A percentile compares a stretch with the other conserved stretches of the same genome.
phyloP scores from a whole-genome alignment of 1,284 basidiomycete species.

The Malassezia cuniculi region DNA sequence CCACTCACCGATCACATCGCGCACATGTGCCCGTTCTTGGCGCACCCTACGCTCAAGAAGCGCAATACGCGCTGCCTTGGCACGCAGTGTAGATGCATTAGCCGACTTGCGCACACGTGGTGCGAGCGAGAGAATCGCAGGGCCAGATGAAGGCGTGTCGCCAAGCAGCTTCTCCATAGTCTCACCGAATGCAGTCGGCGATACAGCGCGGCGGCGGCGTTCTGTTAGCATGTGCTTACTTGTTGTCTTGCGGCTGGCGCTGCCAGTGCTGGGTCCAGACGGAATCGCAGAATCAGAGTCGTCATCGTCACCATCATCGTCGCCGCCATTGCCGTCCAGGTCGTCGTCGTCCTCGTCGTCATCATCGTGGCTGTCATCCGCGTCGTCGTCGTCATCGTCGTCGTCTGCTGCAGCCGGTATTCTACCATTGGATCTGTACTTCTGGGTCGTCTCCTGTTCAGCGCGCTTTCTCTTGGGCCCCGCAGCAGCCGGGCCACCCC shows the following conservation, averaged over 20 bases:
- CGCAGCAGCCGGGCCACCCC: not conserved
- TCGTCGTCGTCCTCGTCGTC: constrained; percentile 11
- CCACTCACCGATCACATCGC: constrained; percentile 43
- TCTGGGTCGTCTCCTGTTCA: constrained; percentile 8
- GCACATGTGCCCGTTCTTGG: constrained; percentile 34
- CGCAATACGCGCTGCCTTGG: constrained; percentile 35
- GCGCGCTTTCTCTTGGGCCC: constrained; percentile 7
- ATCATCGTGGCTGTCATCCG: constrained; percentile 15
- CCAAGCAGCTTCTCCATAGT: constrained; percentile 33
- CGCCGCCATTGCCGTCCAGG: constrained; percentile 12
- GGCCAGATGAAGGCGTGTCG: constrained; percentile 3
- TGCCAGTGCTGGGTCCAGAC: constrained; percentile 11
- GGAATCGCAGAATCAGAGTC: constrained; percentile 19
- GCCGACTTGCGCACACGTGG: constrained; percentile 33
- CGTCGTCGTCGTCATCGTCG: constrained; percentile 13
- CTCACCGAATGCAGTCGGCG: constrained; percentile 34
- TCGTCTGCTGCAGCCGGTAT: too few relatives aligned
- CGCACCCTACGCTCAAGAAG: constrained; percentile 29
- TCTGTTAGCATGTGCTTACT: constrained; percentile 26
- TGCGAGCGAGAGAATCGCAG: constrained; percentile 35
- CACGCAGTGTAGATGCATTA: constrained; percentile 27
- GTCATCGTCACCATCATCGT: constrained; percentile 4
- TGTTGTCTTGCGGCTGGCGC: constrained; percentile 19
- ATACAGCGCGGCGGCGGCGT: constrained; percentile 36
- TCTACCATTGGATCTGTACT: constrained; percentile 7